These are phyloP conservation scores for Blastobotrys ciferrii DNA, from an alignment of 1,139 yeast genomes.

Conservation along the genomic window DNA sequence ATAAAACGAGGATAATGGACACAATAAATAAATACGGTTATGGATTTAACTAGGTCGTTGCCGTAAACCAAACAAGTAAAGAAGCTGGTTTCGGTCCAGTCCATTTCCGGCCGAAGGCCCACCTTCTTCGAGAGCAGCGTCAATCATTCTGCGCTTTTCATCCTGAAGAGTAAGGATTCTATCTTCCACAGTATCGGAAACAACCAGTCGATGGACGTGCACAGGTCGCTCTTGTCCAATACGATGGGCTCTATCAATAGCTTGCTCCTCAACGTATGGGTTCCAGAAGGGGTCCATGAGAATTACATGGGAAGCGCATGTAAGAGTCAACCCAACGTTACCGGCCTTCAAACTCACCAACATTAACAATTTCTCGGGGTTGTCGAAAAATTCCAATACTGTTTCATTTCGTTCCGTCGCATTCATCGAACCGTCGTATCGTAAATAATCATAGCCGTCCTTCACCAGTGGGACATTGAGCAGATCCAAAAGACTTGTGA, in stretches of 20 bases:
- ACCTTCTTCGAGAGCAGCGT: slow-evolving; percentile 76
- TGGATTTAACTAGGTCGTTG: slow-evolving; percentile 18
- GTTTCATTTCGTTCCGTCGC: slow-evolving; percentile 61
- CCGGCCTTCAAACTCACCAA: slow-evolving; percentile 85
- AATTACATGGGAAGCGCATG: slow-evolving; percentile 89
- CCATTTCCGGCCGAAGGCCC: slow-evolving; percentile 64
- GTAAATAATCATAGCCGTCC: slow-evolving; percentile 49
- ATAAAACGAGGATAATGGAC: no score
- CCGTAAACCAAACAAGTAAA: slow-evolving; percentile 74
- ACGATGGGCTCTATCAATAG: slow-evolving; percentile 92
- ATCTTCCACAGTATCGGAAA: slow-evolving; percentile 74
- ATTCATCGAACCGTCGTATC: slow-evolving; percentile 83
- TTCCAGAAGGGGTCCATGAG: slow-evolving; percentile 96
- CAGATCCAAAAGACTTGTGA: slow-evolving; percentile 73
- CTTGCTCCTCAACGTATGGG: slow-evolving; percentile 94
- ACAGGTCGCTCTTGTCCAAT: slow-evolving; percentile 84
- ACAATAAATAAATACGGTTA: neutral
- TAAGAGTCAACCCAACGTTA: slow-evolving; percentile 85
- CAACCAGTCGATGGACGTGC: slow-evolving; percentile 65
- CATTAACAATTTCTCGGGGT: slow-evolving; percentile 51
- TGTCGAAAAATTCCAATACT: slow-evolving; percentile 62
- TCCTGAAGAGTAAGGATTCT: slow-evolving; percentile 77
- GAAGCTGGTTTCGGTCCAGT: slow-evolving; percentile 68
- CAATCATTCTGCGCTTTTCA: slow-evolving; percentile 70
- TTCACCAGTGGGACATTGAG: slow-evolving; percentile 55